A percentile compares a stretch with the other conserved stretches of the same genome.
Conservation (phyloP, 306 rosid genomes). For the Pyrus bretschneideri region DNA sequence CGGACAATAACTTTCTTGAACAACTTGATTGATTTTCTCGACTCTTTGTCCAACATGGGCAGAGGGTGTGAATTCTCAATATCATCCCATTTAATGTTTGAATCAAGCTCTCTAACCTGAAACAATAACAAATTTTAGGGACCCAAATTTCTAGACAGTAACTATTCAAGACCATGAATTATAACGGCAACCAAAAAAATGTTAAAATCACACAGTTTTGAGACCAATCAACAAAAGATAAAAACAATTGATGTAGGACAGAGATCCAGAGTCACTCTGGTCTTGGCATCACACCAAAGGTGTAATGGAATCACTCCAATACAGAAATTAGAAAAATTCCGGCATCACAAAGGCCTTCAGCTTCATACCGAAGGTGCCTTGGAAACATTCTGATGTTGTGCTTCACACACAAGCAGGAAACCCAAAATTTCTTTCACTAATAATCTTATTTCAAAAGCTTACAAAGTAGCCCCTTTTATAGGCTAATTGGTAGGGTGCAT, state of each 20-base stretch:
- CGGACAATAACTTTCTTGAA: slow-evolving; percentile 92
- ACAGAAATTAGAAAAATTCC: too few relatives aligned
- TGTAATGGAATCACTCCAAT: too few relatives aligned
- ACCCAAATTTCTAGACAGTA: slow-evolving; percentile 2
- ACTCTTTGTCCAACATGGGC: slow-evolving; percentile 65
- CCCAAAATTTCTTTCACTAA: too few relatives aligned
- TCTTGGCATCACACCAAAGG: too few relatives aligned
- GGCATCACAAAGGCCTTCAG: too few relatives aligned
- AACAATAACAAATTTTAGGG: slow-evolving; percentile 17
- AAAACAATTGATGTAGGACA: not conserved
- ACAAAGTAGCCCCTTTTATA: too few relatives aligned
- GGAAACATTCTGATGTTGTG: too few relatives aligned
- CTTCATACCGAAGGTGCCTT: too few relatives aligned
- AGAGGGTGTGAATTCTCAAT: slow-evolving; percentile 73
- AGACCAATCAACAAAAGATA: not conserved
- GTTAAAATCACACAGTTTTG: not conserved
- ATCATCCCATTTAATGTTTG: slow-evolving; percentile 80
- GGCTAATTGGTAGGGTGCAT: too few relatives aligned
- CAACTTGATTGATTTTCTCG: slow-evolving; percentile 66
- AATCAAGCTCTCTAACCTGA: slow-evolving; percentile 93
- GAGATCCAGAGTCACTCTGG: too few relatives aligned
- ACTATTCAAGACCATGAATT: slow-evolving; percentile 6
- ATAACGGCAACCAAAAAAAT: not conserved
- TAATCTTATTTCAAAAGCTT: too few relatives aligned
- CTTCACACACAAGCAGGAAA: too few relatives aligned